Evolutionary conservation across 1,284 basidiomycete genomes (phyloP).

Genomic region (Hymenochaete sp.): DNA sequence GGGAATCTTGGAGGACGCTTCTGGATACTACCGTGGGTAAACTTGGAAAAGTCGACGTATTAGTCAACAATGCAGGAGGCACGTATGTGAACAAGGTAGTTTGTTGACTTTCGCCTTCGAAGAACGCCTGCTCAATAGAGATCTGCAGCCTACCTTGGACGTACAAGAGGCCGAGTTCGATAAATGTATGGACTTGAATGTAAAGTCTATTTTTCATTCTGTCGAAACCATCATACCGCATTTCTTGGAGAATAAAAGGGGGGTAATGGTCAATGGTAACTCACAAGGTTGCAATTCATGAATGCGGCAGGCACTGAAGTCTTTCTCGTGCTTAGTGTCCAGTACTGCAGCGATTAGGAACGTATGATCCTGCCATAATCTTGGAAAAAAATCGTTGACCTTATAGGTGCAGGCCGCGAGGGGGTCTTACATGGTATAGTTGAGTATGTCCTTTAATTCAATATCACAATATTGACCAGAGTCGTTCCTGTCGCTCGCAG

Average conservation of each 20-base stretch:
- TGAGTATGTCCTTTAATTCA: conserved; percentile 3
- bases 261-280: conserved; percentile 12
- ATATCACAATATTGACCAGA: neutral
- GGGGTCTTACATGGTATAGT: conserved; percentile 17
- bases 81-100: conserved; percentile 15
- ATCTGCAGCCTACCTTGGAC: conserved; percentile 11
- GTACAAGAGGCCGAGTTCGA: conserved; percentile 13
- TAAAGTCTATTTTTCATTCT: conserved; percentile 14
- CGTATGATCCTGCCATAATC: neutral
- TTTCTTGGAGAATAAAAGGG: conserved; percentile 12
- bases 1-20: conserved; percentile 8
- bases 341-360: conserved; percentile 15
- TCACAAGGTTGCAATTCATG: neutral
- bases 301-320: neutral
- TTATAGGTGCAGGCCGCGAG: conserved; percentile 9
- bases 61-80: conserved; percentile 15
- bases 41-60: conserved; percentile 14
- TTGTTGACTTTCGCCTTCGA: neutral
- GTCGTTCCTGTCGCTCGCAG: neutral
- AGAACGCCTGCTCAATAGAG: neutral
- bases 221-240: conserved; percentile 13
- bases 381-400: neutral
- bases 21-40: conserved; percentile 5
- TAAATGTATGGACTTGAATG: conserved; percentile 14
- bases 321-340: conserved; percentile 4